Evolutionary conservation across 371 early-diverging fungal genomes (phyloP).

Genomic region (Mucor irregularis): DNA sequence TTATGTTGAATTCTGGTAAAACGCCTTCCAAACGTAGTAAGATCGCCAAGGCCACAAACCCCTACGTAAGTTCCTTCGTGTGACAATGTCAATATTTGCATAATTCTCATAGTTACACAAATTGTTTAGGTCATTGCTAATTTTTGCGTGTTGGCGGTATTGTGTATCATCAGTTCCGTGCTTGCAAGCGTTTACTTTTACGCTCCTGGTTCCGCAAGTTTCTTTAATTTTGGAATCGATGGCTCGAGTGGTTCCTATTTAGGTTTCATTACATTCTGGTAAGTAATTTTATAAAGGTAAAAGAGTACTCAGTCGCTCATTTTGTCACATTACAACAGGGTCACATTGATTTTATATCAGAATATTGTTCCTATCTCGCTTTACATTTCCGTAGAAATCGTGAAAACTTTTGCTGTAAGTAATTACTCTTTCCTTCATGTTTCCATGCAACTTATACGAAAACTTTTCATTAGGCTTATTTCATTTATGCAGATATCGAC

Average conservation of each 20-base stretch:
- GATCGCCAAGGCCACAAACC: slow-evolving; percentile 93
- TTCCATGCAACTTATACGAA: not conserved
- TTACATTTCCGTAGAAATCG: slow-evolving; percentile 93
- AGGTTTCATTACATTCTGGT: slow-evolving; percentile 55
- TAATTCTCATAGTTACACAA: not conserved
- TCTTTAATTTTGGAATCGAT: slow-evolving; percentile 39
- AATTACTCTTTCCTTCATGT: not conserved
- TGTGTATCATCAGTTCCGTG: slow-evolving; percentile 67
- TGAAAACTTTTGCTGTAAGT: slow-evolving; percentile 65
- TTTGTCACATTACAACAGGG: no score
- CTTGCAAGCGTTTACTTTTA: slow-evolving; percentile 61
- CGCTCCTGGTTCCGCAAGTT: slow-evolving; percentile 28
- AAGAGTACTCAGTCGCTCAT: not conserved
- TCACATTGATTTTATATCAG: slow-evolving; percentile 48
- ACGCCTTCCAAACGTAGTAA: slow-evolving; percentile 94
- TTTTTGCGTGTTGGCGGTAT: slow-evolving; percentile 43
- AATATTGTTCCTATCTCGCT: slow-evolving; percentile 86
- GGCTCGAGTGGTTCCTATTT: slow-evolving; percentile 30
- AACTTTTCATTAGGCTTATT: slow-evolving; percentile 50
- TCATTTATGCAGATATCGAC: slow-evolving; percentile 83
- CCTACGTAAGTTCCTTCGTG: slow-evolving; percentile 66
- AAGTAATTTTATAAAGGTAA: not conserved
- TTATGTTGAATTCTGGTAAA: slow-evolving; percentile 84
- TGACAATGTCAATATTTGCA: not conserved
- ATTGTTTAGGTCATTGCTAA: slow-evolving; percentile 44